These are phyloP conservation scores for Phytophthora nicotianae DNA, from an alignment of 352 stramenopile genomes.

Conservation along the genomic window DNA sequence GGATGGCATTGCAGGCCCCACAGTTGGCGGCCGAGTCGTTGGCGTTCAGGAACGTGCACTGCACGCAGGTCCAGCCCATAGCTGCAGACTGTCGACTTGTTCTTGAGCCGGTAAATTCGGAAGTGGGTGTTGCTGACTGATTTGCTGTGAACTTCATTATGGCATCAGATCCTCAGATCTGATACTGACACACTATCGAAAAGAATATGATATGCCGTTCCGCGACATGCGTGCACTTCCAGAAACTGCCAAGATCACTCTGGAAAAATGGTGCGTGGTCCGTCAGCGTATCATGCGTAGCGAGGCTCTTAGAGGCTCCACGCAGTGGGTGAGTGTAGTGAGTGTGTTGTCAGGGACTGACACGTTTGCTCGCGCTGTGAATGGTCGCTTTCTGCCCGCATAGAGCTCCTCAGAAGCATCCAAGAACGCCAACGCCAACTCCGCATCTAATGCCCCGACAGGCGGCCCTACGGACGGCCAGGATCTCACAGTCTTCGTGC, in stretches of 20 bases:
- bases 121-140: constrained; percentile 11
- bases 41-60: constrained; percentile 56
- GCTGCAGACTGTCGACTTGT: neutral
- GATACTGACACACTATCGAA: constrained; percentile 4
- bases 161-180: constrained; percentile 18
- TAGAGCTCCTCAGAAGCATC: constrained; percentile 48
- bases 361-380: neutral
- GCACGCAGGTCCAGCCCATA: constrained; percentile 47
- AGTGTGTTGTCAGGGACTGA: constrained; percentile 3
- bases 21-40: constrained; percentile 42
- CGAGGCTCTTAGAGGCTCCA: neutral
- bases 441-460: constrained; percentile 9
- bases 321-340: neutral
- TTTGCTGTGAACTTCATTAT: constrained; percentile 5
- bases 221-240: neutral
- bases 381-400: neutral
- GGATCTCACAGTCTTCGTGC: constrained; percentile 74
- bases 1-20: constrained; percentile 46
- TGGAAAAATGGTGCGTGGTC: constrained; percentile 28
- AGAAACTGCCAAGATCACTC: constrained; percentile 26
- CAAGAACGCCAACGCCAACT: constrained; percentile 41
- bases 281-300: neutral
- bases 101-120: constrained; percentile 22
- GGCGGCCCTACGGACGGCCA: constrained; percentile 49
- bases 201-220: constrained; percentile 1